phyloP scores from a whole-genome alignment of 2,329 filamentous ascomycete species.

The Pseudocercospora fijiensis region DNA sequence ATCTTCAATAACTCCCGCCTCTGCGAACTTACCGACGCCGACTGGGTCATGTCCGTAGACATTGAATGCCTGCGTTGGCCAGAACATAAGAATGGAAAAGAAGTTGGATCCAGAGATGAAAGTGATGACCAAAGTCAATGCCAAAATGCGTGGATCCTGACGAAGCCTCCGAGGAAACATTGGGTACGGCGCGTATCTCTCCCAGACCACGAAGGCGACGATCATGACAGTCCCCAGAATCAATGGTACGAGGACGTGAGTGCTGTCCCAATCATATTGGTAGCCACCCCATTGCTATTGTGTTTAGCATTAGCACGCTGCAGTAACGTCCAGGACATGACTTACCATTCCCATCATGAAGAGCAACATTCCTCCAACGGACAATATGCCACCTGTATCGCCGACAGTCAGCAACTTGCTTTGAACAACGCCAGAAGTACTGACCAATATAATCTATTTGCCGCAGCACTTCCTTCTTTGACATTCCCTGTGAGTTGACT shows the following conservation, averaged over 20 bases:
- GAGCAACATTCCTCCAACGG: slow-evolving; percentile 51
- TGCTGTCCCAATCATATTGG: slow-evolving; percentile 37
- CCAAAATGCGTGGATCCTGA: slow-evolving; percentile 36
- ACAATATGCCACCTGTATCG: slow-evolving; percentile 44
- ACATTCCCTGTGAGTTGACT: slow-evolving; percentile 45
- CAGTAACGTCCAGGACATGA: too few species aligned
- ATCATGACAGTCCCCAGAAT: slow-evolving; percentile 37
- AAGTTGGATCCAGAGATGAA: slow-evolving; percentile 43
- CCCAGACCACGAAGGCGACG: slow-evolving; percentile 38
- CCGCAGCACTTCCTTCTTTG: slow-evolving; percentile 43
- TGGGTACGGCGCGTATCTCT: slow-evolving; percentile 28
- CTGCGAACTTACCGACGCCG: slow-evolving; percentile 43
- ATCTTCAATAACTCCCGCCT: neutral
- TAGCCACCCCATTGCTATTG: slow-evolving; percentile 27
- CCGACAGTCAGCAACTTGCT: neutral
- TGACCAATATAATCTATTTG: slow-evolving; percentile 54
- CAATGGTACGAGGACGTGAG: slow-evolving; percentile 37
- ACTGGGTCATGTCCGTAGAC: slow-evolving; percentile 57
- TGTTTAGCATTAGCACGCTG: neutral
- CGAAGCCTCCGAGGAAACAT: slow-evolving; percentile 35
- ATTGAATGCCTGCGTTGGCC: slow-evolving; percentile 41
- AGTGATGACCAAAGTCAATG: slow-evolving; percentile 42
- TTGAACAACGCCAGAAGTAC: neutral
- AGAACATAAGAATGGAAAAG: slow-evolving; percentile 40
- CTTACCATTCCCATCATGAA: slow-evolving; percentile 48